phyloP scores from a whole-genome alignment of 2,329 filamentous ascomycete genomes.

The Cladosporium sp. region DNA sequence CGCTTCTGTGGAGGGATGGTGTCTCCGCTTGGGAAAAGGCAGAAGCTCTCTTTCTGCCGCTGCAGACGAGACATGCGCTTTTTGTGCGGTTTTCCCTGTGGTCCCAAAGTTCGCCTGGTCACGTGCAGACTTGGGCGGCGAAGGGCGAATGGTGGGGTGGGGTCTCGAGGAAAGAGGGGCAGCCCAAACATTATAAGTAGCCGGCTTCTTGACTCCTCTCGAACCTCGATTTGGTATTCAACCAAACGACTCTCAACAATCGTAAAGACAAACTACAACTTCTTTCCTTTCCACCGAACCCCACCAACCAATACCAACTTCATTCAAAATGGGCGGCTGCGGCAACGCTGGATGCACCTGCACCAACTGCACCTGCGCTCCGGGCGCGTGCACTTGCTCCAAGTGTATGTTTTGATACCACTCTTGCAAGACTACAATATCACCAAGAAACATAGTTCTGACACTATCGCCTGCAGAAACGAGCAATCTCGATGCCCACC shows the following conservation, averaged over 20 bases:
- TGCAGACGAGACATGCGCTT: no score
- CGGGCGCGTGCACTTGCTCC: conserved; percentile 27
- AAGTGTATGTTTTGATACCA: conserved; percentile 20
- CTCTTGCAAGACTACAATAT: background rate
- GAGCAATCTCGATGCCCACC: background rate
- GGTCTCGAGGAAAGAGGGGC: no score
- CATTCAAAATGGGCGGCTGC: conserved; percentile 31
- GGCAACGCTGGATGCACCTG: conserved; percentile 31
- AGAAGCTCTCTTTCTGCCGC: no score
- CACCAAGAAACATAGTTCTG: conserved; percentile 8
- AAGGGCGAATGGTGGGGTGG: no score
- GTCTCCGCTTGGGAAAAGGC: no score
- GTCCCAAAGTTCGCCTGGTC: no score
- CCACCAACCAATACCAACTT: conserved; percentile 7
- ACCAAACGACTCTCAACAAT: conserved; percentile 3
- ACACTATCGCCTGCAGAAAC: conserved; percentile 13
- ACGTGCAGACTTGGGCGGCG: no score
- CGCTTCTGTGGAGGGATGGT: no score
- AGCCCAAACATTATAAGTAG: conserved; percentile 8
- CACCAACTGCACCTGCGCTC: conserved; percentile 27
- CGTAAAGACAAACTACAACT: no score
- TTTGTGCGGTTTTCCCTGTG: no score
- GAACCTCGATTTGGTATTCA: no score
- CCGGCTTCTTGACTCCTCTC: background rate
- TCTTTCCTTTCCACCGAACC: conserved; percentile 6